Evolutionary conservation across 1,284 basidiomycete species (phyloP), one percentile per base, ranked within the genome.

Genomic region (Stygiomarasmius scandens): DNA sequence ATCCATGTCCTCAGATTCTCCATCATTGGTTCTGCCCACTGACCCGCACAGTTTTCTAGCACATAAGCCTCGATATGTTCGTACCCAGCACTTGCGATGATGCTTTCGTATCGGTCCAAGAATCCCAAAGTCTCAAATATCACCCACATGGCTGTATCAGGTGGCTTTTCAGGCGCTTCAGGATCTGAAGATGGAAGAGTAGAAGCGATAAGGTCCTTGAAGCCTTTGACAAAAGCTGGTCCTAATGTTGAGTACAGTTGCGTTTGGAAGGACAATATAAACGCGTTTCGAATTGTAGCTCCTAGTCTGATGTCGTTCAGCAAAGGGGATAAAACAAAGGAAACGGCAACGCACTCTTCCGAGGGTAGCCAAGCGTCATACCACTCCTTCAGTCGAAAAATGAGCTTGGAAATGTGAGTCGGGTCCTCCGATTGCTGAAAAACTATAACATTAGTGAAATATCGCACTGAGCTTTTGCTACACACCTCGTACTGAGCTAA

Each of bases 31-130:
- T 81, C 80, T 27, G 80, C 79, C 90, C 92, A 95, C 56, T 85
- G 81, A 2, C 82, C 83, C 1, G 78, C 74, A 63, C 91, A 94
- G 6, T 82, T 85, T 58, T 81, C 79, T 49, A 81, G 61, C 0
- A 95, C 87, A 53, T 92, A 80, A 6, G 75, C 71, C 66, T 95
- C 91, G 58, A 97, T 95, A 63, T 87, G 85, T 63, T 92, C 89
- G 64, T 94, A 93, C 29, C 92, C 90, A 1, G 95, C 89, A 56
- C 85, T 86, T 25, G 90, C 87, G 24, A 97, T 83, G 52, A 94
- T 85, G 2, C 86, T 85, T 63, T 95, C 92, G 67, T 93, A 96
- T 27, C 93, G 84, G 58, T 95, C 91, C 27, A 94, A 77, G 12
- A 96, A 76, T 2, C 91, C 91, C 0, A 97, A 80, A 1, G 81